Conservation (phyloP, 345 rosid genomes). For the Excoecaria cochinchinensis region DNA sequence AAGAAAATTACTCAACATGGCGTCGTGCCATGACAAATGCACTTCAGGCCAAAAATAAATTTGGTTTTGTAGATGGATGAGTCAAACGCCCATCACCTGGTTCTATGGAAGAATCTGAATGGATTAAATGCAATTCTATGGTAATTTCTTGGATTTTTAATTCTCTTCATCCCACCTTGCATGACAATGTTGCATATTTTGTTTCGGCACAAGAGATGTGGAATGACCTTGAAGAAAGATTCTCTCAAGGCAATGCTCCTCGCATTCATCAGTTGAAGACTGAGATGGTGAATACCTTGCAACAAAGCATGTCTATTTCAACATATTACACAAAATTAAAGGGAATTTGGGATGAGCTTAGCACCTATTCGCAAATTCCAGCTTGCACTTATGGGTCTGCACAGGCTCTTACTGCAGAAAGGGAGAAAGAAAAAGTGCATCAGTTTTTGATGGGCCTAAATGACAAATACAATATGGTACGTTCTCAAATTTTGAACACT, state of each 20-base stretch:
- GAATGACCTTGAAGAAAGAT: not conserved
- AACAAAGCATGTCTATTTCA: not conserved
- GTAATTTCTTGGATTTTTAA: not conserved
- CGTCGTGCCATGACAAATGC: not conserved
- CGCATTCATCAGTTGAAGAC: not conserved
- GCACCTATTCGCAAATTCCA: not conserved
- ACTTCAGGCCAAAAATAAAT: not conserved
- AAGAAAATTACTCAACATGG: not conserved
- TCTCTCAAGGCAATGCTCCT: conserved; percentile 7
- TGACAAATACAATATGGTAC: not conserved
- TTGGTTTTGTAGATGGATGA: not conserved
- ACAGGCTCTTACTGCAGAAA: not conserved
- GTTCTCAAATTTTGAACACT: not conserved
- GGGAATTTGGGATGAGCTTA: not conserved
- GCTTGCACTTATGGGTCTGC: not conserved
- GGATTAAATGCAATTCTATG: not conserved
- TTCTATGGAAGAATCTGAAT: not conserved
- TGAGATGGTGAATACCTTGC: not conserved
- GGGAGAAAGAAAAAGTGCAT: not conserved
- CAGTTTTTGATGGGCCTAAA: not conserved
- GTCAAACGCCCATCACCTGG: not conserved
- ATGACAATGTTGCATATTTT: not conserved
- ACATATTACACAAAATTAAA: not conserved
- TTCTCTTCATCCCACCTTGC: not conserved
- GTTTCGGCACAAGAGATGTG: not conserved